Base-by-base conservation (phyloP, 345 rosid genomes). In the Firmiana major region DNA sequence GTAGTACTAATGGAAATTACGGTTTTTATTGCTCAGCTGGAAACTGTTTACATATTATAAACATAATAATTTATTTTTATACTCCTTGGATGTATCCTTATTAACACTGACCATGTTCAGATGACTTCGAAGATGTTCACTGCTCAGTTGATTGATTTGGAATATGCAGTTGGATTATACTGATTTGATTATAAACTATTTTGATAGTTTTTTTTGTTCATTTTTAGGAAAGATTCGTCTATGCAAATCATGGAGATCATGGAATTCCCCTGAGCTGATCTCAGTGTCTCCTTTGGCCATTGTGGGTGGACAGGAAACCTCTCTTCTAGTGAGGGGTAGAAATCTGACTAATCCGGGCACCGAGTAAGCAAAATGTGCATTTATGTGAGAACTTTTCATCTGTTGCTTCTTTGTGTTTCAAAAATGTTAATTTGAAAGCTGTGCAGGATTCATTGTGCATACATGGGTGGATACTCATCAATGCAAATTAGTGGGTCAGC, bases 211-310 rank as follows among this genome's bases (percentile, higher is more conserved):
- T 6, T 46, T 46, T 36, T 71, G 34, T 11, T 24, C 0, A 0
- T n/a, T 5, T 76, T 51, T 78, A 94, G 98, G 98, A 79, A 87
- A 81, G 63, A 58, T 94, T 78, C 90, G 86, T 19, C 74, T 89
- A 60, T 88, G 90, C 88, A 94, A 88, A 86, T 87, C 92, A 0
- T 88, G 98, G 94, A 86, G 84, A 81, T 79, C 89, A 19, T 88
- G 93, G 93, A 89, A 83, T 85, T 87, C 92, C 42, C 97, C 98
- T 6, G 92, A 92, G 85, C 86, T 94, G 84, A 86, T 92, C 71
- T 92, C 85, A 8, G 93, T 94, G 24, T 90, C 91, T 57, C 98
- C 97, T 11, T 77, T 92, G 79, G 97, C 98, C 68, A 87, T 92
- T 70, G 96, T 90, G 62, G 86, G 86, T 64, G 96, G 97, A 73